Evolutionary conservation across 768 basidiomycete genomes (phyloP).

Genomic region (Crucibulum laeve): DNA sequence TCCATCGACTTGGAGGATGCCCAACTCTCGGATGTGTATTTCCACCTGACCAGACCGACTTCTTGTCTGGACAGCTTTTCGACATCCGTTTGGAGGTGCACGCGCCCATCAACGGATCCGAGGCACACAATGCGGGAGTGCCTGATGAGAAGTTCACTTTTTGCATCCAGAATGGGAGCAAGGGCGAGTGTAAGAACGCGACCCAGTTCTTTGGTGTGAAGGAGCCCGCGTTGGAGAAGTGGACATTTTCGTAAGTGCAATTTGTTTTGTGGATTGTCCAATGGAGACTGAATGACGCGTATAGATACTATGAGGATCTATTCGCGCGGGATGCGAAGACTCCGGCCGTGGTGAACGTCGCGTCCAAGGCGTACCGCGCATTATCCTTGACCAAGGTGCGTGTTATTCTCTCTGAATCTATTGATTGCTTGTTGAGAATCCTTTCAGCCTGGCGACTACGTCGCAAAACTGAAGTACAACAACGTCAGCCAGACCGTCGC

Average conservation of each 20-base stretch:
- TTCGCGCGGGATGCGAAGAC: slow-evolving; percentile 31
- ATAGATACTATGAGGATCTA: slow-evolving; percentile 39
- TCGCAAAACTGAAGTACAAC: slow-evolving; percentile 33
- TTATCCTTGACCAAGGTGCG: slow-evolving; percentile 11
- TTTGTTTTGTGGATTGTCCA: background rate
- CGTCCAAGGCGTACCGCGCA: slow-evolving; percentile 37
- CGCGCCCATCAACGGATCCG: slow-evolving; percentile 35
- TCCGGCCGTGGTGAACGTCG: slow-evolving; percentile 32
- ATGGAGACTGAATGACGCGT: background rate
- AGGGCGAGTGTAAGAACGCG: slow-evolving; percentile 27
- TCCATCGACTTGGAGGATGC: slow-evolving; percentile 35
- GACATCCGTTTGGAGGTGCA: slow-evolving; percentile 39
- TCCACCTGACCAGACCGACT: slow-evolving; percentile 40
- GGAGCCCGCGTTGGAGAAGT: slow-evolving; percentile 30
- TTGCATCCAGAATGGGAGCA: slow-evolving; percentile 26
- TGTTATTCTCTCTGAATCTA: background rate
- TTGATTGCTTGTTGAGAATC: background rate
- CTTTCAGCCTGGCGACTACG: slow-evolving; percentile 32
- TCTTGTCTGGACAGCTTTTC: slow-evolving; percentile 36
- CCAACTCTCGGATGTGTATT: slow-evolving; percentile 37
- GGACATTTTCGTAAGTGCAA: slow-evolving; percentile 31
- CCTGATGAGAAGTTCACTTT: slow-evolving; percentile 35
- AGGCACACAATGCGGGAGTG: slow-evolving; percentile 27
- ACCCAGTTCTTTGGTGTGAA: slow-evolving; percentile 29
- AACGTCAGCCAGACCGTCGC: slow-evolving; percentile 28